These are phyloP conservation scores for Ambrosiella xylebori DNA, from an alignment of 2,329 filamentous ascomycete genomes.

Conservation along the genomic window DNA sequence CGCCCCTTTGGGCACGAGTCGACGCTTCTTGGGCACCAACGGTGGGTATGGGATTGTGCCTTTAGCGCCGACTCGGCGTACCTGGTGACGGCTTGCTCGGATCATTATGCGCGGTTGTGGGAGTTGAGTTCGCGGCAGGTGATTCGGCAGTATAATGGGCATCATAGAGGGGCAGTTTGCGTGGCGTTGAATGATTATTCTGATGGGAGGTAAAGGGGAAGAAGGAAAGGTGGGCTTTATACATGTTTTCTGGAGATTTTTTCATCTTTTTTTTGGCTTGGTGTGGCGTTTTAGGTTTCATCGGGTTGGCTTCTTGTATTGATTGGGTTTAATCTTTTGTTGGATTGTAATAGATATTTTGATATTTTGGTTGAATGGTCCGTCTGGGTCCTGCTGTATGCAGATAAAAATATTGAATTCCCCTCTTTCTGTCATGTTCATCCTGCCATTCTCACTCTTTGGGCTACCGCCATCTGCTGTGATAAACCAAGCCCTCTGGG, in stretches of 20 bases:
- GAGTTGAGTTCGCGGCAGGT: slow-evolving; percentile 74
- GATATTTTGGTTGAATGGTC: background rate
- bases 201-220: slow-evolving; percentile 24
- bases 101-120: slow-evolving; percentile 87
- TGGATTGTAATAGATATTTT: background rate
- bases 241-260: background rate
- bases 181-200: slow-evolving; percentile 83
- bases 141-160: slow-evolving; percentile 88
- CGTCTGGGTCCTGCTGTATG: background rate
- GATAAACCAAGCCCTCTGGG: background rate
- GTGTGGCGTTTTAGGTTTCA: background rate
- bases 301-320: background rate
- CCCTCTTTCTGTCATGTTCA: background rate
- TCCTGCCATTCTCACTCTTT: background rate
- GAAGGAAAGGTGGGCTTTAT: background rate
- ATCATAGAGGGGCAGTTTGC: slow-evolving; percentile 80
- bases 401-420: background rate
- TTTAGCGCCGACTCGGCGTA: slow-evolving; percentile 90
- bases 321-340: background rate
- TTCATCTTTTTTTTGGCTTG: background rate
- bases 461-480: background rate
- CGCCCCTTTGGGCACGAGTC: slow-evolving; percentile 66
- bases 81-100: slow-evolving; percentile 79
- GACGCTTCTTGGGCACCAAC: slow-evolving; percentile 75
- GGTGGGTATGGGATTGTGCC: slow-evolving; percentile 95